Evolutionary conservation across 2,329 filamentous ascomycete species (phyloP).

Genomic region (Orbilia oligospora): DNA sequence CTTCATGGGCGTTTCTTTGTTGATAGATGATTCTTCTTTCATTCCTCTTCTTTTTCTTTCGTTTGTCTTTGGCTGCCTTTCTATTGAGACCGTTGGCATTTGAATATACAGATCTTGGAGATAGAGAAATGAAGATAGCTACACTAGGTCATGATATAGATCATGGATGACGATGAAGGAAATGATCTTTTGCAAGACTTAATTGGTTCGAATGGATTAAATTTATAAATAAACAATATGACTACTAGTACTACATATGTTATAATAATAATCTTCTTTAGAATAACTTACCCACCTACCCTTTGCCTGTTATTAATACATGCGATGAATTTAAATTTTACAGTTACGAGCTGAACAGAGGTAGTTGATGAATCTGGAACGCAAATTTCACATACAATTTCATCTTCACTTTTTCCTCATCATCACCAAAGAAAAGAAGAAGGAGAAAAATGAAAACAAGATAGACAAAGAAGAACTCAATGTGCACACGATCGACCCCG

Average conservation of each 20-base stretch:
- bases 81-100: background rate
- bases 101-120: slow-evolving; percentile 12
- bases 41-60: background rate
- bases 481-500: slow-evolving; percentile 5
- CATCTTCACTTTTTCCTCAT: slow-evolving; percentile 18
- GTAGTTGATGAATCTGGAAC: slow-evolving; percentile 2
- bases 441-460: background rate
- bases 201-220: no score
- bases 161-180: no score
- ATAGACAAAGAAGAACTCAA: background rate
- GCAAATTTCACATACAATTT: slow-evolving; percentile 29
- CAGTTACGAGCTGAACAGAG: background rate
- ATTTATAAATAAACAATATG: no score
- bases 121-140: background rate
- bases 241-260: no score
- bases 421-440: slow-evolving; percentile 2
- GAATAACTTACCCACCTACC: background rate
- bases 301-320: background rate
- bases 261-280: background rate
- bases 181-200: background rate
- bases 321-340: background rate
- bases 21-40: slow-evolving; percentile 18
- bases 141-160: background rate
- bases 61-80: background rate
- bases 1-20: slow-evolving; percentile 36